phyloP scores from a whole-genome alignment of 2,329 filamentous ascomycete genomes.

The Zasmidium cellare region DNA sequence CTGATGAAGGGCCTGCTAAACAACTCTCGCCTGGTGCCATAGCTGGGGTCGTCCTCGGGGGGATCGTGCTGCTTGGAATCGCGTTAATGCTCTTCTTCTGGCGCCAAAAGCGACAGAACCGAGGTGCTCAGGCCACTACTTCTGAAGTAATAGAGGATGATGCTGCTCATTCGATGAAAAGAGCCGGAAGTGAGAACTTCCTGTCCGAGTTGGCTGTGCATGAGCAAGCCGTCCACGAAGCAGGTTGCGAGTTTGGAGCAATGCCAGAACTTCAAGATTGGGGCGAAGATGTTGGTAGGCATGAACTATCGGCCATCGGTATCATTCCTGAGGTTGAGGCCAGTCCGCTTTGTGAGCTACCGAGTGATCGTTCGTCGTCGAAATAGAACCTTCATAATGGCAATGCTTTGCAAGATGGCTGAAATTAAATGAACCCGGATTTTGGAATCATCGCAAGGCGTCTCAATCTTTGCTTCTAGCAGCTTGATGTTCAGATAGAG shows the following conservation, averaged over 20 bases:
- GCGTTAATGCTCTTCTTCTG: not conserved
- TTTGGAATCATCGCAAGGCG: no score
- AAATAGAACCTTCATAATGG: no score
- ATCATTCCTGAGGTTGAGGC: not conserved
- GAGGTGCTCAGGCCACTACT: no score
- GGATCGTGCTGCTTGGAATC: not conserved
- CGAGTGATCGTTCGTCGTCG: not conserved
- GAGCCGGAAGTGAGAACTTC: not conserved
- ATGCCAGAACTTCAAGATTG: not conserved
- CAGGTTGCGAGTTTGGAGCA: not conserved
- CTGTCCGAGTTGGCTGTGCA: not conserved
- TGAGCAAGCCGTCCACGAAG: not conserved
- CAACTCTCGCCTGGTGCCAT: slow-evolving; percentile 10
- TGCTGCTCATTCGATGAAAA: not conserved
- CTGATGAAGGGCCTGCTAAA: not conserved
- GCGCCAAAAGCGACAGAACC: not conserved
- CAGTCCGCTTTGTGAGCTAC: not conserved
- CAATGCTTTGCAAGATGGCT: no score
- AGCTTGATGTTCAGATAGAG: no score
- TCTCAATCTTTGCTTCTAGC: no score
- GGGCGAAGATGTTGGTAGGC: not conserved
- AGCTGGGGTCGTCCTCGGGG: slow-evolving; percentile 11
- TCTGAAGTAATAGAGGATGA: no score
- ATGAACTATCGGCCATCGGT: not conserved
- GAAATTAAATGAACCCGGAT: no score